Conservation (phyloP, 805 yeast genomes). For the Saccharomycopsis fibuligera region DNA sequence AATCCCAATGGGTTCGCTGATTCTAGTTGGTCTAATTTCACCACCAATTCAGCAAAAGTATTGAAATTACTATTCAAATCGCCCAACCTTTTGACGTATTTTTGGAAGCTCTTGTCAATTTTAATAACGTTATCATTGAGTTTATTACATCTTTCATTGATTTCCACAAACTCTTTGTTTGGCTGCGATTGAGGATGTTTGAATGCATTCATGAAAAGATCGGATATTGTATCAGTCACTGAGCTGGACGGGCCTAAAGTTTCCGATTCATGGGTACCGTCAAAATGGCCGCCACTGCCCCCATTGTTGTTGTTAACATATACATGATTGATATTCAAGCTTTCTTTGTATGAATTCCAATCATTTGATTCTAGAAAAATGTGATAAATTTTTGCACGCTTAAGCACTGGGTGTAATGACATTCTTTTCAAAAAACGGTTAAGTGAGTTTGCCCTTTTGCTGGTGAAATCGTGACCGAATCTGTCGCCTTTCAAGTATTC, state of each 20-base stretch:
- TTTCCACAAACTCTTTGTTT: slow-evolving; percentile 73
- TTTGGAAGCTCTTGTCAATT: slow-evolving; percentile 71
- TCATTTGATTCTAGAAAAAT: slow-evolving; percentile 67
- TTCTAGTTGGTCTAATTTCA: slow-evolving; percentile 57
- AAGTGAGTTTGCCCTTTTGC: slow-evolving; percentile 73
- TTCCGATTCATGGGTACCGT: slow-evolving; percentile 27
- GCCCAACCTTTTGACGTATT: slow-evolving; percentile 64
- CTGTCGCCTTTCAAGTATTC: slow-evolving; percentile 94
- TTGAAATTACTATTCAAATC: slow-evolving; percentile 69
- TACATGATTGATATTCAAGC: slow-evolving; percentile 33
- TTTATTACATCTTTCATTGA: slow-evolving; percentile 75
- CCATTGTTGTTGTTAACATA: slow-evolving; percentile 21
- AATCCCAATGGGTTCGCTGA: slow-evolving; percentile 26
- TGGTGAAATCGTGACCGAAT: slow-evolving; percentile 77
- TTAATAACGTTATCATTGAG: slow-evolving; percentile 75
- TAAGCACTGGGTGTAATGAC: slow-evolving; percentile 65
- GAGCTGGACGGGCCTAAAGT: slow-evolving; percentile 31
- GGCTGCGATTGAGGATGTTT: slow-evolving; percentile 50
- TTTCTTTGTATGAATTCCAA: slow-evolving; percentile 64
- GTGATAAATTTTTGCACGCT: slow-evolving; percentile 62
- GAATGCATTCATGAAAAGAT: slow-evolving; percentile 89
- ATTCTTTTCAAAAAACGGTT: slow-evolving; percentile 70
- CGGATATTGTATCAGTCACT: slow-evolving; percentile 67
- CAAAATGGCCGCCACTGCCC: slow-evolving; percentile 22
- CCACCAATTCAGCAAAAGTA: slow-evolving; percentile 63